Percentiles rank a stretch among this genome's conserved stretches.
Evolutionary conservation across 495 filamentous ascomycete species (phyloP).

Genomic region (Sabuloglossum arenarium): DNA sequence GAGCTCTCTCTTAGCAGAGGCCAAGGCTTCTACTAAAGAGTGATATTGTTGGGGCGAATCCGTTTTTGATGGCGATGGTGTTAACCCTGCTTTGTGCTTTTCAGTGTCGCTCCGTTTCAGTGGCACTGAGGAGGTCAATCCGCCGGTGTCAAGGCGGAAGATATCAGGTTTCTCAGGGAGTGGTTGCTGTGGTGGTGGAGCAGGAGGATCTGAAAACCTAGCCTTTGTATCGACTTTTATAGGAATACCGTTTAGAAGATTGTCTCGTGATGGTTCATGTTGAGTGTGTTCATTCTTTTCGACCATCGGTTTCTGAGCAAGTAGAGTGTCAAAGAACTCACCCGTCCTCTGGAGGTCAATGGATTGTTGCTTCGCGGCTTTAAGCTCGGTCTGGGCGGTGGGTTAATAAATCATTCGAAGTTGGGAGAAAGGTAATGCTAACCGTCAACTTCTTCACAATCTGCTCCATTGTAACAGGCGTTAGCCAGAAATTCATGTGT

Average conservation of each 20-base stretch:
- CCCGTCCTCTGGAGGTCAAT: conserved; percentile 64
- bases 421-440: conserved; percentile 20
- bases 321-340: conserved; percentile 54
- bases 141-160: conserved; percentile 23
- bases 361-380: conserved; percentile 65
- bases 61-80: conserved; percentile 24
- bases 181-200: conserved; percentile 79
- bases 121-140: conserved; percentile 26
- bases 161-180: conserved; percentile 77
- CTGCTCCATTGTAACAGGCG: conserved; percentile 78
- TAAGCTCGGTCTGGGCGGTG: conserved; percentile 52
- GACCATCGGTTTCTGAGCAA: conserved; percentile 39
- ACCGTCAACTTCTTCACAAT: conserved; percentile 87
- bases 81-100: conserved; percentile 34
- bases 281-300: conserved; percentile 31
- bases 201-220: conserved; percentile 73
- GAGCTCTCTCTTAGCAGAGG: conserved; percentile 59
- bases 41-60: conserved; percentile 50
- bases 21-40: conserved; percentile 61
- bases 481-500: conserved; percentile 63
- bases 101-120: conserved; percentile 60
- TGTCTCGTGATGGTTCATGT: background rate
- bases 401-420: conserved; percentile 5
- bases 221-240: conserved; percentile 32
- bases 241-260: conserved; percentile 10